Evolutionary conservation across 2,329 filamentous ascomycete genomes (phyloP).

Genomic region (Arthrinium puccinioides): DNA sequence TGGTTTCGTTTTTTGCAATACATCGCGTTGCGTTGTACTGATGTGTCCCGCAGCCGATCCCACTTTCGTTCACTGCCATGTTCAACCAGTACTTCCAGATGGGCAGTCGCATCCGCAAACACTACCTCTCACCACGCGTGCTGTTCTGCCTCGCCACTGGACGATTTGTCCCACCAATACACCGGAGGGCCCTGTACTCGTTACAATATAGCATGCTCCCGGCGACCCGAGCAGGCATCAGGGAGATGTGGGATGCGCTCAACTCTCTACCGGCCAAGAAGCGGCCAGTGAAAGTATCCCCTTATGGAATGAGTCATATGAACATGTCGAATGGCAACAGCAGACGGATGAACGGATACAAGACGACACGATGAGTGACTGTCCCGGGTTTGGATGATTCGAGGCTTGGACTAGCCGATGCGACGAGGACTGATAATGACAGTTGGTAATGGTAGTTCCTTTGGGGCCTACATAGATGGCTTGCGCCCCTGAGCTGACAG

Average conservation of each 20-base stretch:
- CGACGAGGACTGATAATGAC: no score
- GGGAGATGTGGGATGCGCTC: conserved; percentile 77
- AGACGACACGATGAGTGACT: no score
- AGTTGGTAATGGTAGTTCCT: no score
- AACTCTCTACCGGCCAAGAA: conserved; percentile 42
- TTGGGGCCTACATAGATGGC: no score
- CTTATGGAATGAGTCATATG: conserved; percentile 13
- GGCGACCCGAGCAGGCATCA: conserved; percentile 67
- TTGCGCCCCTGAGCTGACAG: no score
- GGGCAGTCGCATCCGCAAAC: conserved; percentile 82
- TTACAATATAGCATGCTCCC: conserved; percentile 98
- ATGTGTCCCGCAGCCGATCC: conserved; percentile 60
- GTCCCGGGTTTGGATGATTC: no score
- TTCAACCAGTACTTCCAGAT: conserved; percentile 98
- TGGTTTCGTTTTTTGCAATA: no score
- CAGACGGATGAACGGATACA: conserved; percentile 1
- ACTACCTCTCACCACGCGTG: conserved; percentile 86
- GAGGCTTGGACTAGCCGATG: no score
- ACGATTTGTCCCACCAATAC: conserved; percentile 89
- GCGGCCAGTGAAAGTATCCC: conserved; percentile 26
- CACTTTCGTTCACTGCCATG: conserved; percentile 85
- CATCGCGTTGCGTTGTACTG: no score
- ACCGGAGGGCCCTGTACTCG: conserved; percentile 89
- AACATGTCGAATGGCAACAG: neutral
- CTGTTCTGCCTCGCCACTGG: conserved; percentile 83